Conservation (phyloP, 177 flowering plant species). For the Telopea speciosissima region DNA sequence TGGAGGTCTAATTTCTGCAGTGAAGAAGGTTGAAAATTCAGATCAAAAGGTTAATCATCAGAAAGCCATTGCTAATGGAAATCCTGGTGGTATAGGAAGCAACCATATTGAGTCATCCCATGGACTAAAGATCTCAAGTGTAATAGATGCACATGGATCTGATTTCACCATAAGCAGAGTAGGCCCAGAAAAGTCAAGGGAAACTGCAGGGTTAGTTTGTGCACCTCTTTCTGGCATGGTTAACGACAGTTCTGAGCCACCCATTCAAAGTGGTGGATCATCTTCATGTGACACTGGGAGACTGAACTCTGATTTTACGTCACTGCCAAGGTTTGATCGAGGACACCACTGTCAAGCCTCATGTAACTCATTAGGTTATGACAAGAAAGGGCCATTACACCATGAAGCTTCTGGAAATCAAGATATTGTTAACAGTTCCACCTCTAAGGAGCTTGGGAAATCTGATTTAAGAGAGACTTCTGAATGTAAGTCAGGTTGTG, state of each 20-base stretch:
- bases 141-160: slow-evolving; percentile 21
- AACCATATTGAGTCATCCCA: slow-evolving; percentile 17
- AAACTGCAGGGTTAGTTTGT: slow-evolving; percentile 18
- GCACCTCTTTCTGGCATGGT: slow-evolving; percentile 15
- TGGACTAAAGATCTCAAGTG: slow-evolving; percentile 20
- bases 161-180: slow-evolving; percentile 11
- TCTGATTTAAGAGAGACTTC: slow-evolving; percentile 17
- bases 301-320: neutral
- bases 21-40: slow-evolving; percentile 32
- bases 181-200: slow-evolving; percentile 17
- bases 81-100: slow-evolving; percentile 14
- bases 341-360: slow-evolving; percentile 5
- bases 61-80: slow-evolving; percentile 37
- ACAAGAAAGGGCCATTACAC: slow-evolving; percentile 7
- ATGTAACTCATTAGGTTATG: slow-evolving; percentile 9
- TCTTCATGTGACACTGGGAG: neutral
- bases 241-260: slow-evolving; percentile 26
- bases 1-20: slow-evolving; percentile 40
- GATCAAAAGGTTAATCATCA: slow-evolving; percentile 42
- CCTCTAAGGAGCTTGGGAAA: slow-evolving; percentile 10
- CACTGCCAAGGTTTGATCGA: neutral
- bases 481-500: slow-evolving; percentile 16
- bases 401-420: slow-evolving; percentile 13
- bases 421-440: slow-evolving; percentile 9
- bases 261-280: neutral